Evolutionary conservation across 768 basidiomycete genomes (phyloP).

Genomic region (Crassisporium funariophilum): DNA sequence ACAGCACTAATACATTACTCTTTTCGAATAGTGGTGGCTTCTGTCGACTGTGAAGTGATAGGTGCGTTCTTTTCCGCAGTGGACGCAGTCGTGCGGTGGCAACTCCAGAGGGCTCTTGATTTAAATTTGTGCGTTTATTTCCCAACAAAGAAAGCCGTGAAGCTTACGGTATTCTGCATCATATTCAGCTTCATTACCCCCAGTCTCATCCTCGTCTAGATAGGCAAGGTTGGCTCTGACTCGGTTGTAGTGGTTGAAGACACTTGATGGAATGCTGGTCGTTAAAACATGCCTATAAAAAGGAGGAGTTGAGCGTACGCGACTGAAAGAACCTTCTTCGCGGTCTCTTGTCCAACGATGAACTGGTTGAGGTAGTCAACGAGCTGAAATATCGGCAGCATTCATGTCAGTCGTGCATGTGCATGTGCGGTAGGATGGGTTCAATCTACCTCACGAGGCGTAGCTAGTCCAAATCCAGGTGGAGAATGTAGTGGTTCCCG

Average conservation of each 20-base stretch:
- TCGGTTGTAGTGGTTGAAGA: slow-evolving; percentile 95
- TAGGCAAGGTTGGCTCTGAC: slow-evolving; percentile 69
- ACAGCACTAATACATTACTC: slow-evolving; percentile 95
- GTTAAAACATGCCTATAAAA: background rate
- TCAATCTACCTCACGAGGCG: slow-evolving; percentile 56
- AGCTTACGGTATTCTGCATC: slow-evolving; percentile 3
- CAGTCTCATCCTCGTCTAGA: slow-evolving; percentile 38
- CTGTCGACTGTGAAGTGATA: slow-evolving; percentile 44
- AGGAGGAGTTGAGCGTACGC: slow-evolving; percentile 60
- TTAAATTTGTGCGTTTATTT: no score
- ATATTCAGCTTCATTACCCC: slow-evolving; percentile 15
- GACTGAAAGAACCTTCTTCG: slow-evolving; percentile 93
- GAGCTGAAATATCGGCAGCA: no score
- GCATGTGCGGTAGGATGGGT: no score
- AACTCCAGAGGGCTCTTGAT: slow-evolving; percentile 41
- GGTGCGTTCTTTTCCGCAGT: slow-evolving; percentile 42
- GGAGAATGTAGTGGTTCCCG: slow-evolving; percentile 28
- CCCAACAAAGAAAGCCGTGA: no score
- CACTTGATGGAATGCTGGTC: slow-evolving; percentile 44
- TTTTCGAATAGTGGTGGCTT: slow-evolving; percentile 79
- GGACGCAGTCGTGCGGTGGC: slow-evolving; percentile 66
- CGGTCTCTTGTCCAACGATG: slow-evolving; percentile 88
- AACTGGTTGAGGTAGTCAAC: slow-evolving; percentile 86
- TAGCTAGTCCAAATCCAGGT: slow-evolving; percentile 56
- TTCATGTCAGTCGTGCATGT: no score